phyloP scores from a whole-genome alignment of 306 rosid genomes.

The Sesbania bispinosa region DNA sequence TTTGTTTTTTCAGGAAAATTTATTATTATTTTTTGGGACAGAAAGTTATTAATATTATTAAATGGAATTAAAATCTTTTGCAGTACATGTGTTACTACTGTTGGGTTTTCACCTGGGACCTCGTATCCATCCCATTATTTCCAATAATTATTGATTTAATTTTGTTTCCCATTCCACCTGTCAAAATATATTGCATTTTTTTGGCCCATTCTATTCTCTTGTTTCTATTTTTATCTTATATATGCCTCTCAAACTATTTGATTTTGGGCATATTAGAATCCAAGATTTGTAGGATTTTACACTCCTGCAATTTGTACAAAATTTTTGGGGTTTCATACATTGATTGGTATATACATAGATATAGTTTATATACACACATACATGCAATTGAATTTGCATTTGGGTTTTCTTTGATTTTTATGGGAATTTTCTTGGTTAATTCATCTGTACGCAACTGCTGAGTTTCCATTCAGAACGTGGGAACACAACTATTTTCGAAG shows the following conservation, averaged over 20 bases:
- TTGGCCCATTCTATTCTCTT: constrained; percentile 34
- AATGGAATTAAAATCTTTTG: too few relatives aligned
- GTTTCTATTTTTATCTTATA: constrained; percentile 17
- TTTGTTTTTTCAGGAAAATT: too few relatives aligned
- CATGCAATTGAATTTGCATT: constrained; percentile 36
- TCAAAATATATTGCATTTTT: constrained; percentile 24
- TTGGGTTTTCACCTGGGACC: too few relatives aligned
- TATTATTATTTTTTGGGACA: too few relatives aligned
- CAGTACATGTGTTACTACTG: too few relatives aligned
- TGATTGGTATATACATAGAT: constrained; percentile 1
- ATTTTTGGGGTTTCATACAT: constrained; percentile 25
- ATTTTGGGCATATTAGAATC: constrained; percentile 28
- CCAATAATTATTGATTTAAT: constrained; percentile 5
- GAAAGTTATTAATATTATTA: too few relatives aligned
- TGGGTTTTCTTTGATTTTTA: constrained; percentile 8
- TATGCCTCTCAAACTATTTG: not conserved
- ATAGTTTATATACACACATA: not conserved
- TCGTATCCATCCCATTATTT: too few relatives aligned
- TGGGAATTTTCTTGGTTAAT: too few relatives aligned
- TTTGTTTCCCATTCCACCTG: constrained; percentile 23
- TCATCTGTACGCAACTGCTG: constrained; percentile 33
- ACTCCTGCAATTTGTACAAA: constrained; percentile 25
- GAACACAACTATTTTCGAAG: constrained; percentile 14
- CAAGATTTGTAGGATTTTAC: constrained; percentile 22
- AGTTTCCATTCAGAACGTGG: constrained; percentile 29